These are phyloP conservation scores for Bimuria novae-zelandiae DNA, from an alignment of 2,329 filamentous ascomycete genomes.

Conservation along the genomic window DNA sequence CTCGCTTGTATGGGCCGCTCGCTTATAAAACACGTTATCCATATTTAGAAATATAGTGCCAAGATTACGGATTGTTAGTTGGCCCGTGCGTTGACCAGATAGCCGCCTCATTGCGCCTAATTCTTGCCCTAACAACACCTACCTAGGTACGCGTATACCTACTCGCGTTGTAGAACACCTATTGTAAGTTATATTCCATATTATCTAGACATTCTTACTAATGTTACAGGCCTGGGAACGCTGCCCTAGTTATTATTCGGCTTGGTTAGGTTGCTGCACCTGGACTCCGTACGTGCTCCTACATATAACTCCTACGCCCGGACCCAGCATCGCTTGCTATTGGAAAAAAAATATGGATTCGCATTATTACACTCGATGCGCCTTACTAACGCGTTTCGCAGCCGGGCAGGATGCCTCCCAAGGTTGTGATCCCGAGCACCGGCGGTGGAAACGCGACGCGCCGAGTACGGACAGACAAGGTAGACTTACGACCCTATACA, in stretches of 20 bases:
- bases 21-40: too few relatives aligned
- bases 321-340: too few relatives aligned
- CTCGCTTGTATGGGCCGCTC: too few relatives aligned
- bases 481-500: conserved; percentile 8
- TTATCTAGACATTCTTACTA: conserved; percentile 2
- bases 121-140: neutral
- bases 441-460: conserved; percentile 18
- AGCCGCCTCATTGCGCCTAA: neutral
- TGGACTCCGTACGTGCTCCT: neutral
- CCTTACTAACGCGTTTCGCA: conserved; percentile 11
- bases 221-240: neutral
- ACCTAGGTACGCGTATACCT: neutral
- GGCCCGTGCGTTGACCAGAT: conserved; percentile 3
- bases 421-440: conserved; percentile 32
- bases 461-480: conserved; percentile 30
- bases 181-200: conserved; percentile 7
- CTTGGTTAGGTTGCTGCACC: neutral
- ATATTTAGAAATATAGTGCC: neutral
- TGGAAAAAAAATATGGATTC: neutral
- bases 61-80: neutral
- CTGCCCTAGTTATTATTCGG: neutral
- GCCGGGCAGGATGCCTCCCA: conserved; percentile 27
- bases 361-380: neutral
- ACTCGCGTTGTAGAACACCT: neutral
- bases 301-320: neutral